These are phyloP conservation scores for Nakazawaea peltata DNA, from an alignment of 805 yeast species.

Conservation along the genomic window DNA sequence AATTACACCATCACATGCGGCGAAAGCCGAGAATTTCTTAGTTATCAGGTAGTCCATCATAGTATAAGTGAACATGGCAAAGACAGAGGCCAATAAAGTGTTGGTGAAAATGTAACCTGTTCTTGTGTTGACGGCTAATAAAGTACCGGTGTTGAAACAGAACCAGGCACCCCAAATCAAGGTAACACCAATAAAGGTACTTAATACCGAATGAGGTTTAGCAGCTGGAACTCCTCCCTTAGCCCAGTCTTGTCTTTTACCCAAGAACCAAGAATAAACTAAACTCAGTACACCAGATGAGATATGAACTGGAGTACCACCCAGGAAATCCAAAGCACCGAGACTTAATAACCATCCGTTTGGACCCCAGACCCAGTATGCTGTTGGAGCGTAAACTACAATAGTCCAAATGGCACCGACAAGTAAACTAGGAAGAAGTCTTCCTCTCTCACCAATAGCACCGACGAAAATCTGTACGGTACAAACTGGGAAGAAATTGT, in stretches of 20 bases:
- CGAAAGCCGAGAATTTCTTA: conserved; percentile 31
- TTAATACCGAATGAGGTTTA: conserved; percentile 27
- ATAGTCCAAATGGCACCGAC: conserved; percentile 32
- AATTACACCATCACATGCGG: conserved; percentile 39
- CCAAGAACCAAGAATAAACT: conserved; percentile 33
- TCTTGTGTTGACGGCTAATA: conserved; percentile 29
- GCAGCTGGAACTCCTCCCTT: conserved; percentile 13
- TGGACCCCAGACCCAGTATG: conserved; percentile 38
- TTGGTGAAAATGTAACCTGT: conserved; percentile 39
- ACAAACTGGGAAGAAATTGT: conserved; percentile 38
- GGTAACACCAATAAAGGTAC: conserved; percentile 35
- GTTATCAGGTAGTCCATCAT: conserved; percentile 31
- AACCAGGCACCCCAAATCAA: conserved; percentile 43
- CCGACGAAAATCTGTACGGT: conserved; percentile 41
- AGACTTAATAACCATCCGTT: conserved; percentile 36
- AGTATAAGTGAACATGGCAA: conserved; percentile 37
- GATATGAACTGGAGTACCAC: conserved; percentile 43
- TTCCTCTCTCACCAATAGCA: conserved; percentile 35
- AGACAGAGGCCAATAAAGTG: conserved; percentile 43
- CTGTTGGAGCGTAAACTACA: conserved; percentile 37
- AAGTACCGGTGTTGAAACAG: conserved; percentile 39
- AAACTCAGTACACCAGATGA: conserved; percentile 35
- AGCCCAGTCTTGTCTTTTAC: conserved; percentile 28
- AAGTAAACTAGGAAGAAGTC: conserved; percentile 31
- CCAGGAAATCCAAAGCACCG: conserved; percentile 40